Conservation (phyloP, 2,329 filamentous ascomycete genomes). For the Venturia nashicola region DNA sequence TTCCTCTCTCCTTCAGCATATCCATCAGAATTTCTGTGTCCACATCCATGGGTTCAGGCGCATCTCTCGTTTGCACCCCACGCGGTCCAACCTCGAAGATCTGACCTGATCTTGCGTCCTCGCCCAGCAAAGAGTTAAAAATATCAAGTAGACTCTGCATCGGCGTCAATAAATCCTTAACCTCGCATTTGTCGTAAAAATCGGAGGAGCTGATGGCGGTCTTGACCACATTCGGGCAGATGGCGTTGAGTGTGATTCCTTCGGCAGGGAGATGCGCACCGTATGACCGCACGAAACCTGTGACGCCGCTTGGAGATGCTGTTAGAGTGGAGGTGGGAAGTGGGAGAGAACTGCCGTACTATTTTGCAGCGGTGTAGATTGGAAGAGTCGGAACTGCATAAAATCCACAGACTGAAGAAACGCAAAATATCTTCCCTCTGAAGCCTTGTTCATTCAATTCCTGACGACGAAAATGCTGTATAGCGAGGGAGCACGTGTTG, state of each 20-base stretch:
- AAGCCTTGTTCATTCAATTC: conserved; percentile 20
- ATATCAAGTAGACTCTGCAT: conserved; percentile 29
- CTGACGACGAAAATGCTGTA: conserved; percentile 33
- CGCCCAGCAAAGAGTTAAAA: conserved; percentile 26
- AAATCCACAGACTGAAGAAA: conserved; percentile 31
- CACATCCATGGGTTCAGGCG: conserved; percentile 20
- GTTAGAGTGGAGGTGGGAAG: neutral
- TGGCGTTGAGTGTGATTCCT: conserved; percentile 29
- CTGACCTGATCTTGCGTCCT: conserved; percentile 24
- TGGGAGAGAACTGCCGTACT: conserved; percentile 14
- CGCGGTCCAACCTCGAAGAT: conserved; percentile 30
- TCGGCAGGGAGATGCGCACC: conserved; percentile 28
- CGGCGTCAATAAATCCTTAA: conserved; percentile 23
- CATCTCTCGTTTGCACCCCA: conserved; percentile 20
- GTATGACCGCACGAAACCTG: conserved; percentile 28
- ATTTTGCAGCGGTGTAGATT: conserved; percentile 32
- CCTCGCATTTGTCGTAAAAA: conserved; percentile 28
- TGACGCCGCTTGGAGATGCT: conserved; percentile 16
- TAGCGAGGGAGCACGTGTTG: conserved; percentile 28
- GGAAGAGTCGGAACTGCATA: conserved; percentile 30
- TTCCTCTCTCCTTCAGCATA: neutral
- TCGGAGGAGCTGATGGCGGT: conserved; percentile 25
- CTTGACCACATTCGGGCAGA: conserved; percentile 29
- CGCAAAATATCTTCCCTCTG: conserved; percentile 23
- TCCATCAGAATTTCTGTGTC: conserved; percentile 12